Base-by-base conservation (phyloP, 148 eudicot species). In the Bassia scoparia region DNA sequence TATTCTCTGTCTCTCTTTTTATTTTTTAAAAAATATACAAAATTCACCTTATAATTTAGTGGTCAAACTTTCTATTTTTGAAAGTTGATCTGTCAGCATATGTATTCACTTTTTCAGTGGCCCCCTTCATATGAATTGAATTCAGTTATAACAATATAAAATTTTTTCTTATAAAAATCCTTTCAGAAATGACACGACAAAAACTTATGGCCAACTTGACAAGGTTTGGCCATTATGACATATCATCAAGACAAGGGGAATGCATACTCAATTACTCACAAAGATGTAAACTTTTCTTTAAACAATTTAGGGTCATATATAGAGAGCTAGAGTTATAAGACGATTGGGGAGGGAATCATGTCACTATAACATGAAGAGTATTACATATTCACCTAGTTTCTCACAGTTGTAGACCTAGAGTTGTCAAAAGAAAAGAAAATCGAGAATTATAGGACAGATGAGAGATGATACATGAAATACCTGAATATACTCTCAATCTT, bases 311-410 rank as follows among this genome's bases (percentile, higher is more conserved):
- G 27, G 49, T 55, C 61, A 26, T n/a, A 33, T 18, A 26, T 17
- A 43, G 16, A 14, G 13, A n/a, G n/a, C n/a, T n/a, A n/a, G n/a
- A n/a, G n/a, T n/a, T n/a, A n/a, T n/a, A n/a, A n/a, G n/a, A n/a
- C n/a, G n/a, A n/a, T n/a, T n/a, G n/a, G n/a, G n/a, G n/a, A n/a
- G n/a, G n/a, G n/a, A n/a, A n/a, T n/a, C n/a, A n/a, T n/a, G n/a
- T n/a, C n/a, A n/a, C n/a, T n/a, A n/a, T n/a, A n/a, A n/a, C n/a
- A n/a, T n/a, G n/a, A n/a, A n/a, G n/a, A n/a, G n/a, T n/a, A 81
- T 78, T 90, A 89, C 86, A 90, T 78, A 77, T n/a, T 90, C 98
- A 78, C 79, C 79, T 49, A 72, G 61, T 52, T 52, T 52, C 68
- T 30, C 61, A 18, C n/a, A 49, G 29, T 61, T 38, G 44, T 33